A percentile compares a stretch with the other conserved stretches of the same genome.
Conservation (phyloP, 192 early-diverging fungal genomes). For the Neocallimastix lanati region DNA sequence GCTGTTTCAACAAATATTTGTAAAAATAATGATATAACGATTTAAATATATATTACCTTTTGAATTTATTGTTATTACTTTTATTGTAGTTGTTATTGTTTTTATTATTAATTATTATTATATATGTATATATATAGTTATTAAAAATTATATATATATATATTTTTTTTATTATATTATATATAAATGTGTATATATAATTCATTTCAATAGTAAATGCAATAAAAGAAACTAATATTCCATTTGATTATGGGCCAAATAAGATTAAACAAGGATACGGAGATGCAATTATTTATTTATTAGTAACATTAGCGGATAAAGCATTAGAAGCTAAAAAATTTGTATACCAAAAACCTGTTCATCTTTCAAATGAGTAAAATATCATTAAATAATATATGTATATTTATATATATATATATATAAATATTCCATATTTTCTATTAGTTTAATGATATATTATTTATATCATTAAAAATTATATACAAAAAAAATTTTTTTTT, state of each 20-base stretch:
- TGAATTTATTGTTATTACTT: too few species aligned
- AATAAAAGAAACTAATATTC: slow-evolving; percentile 24
- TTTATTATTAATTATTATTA: too few species aligned
- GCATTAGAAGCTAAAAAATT: slow-evolving; percentile 15
- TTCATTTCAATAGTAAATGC: slow-evolving; percentile 23
- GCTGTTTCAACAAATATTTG: slow-evolving; percentile 29
- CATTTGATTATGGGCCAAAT: slow-evolving; percentile 26
- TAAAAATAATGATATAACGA: slow-evolving; percentile 2
- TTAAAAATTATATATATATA: too few species aligned
- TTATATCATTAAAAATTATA: too few species aligned
- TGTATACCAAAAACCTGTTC: slow-evolving; percentile 22
- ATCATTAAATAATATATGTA: background rate
- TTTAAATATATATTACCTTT: too few species aligned
- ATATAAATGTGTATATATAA: too few species aligned
- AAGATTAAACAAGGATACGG: slow-evolving; percentile 37
- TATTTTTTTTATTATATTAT: too few species aligned
- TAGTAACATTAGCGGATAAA: slow-evolving; percentile 21
- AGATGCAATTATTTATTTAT: slow-evolving; percentile 20
- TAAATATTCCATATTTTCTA: background rate
- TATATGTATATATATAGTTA: too few species aligned
- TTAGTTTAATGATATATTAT: too few species aligned
- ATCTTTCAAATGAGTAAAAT: slow-evolving; percentile 31
- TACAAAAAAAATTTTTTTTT: too few species aligned
- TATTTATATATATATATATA: background rate
- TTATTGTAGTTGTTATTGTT: too few species aligned